These are phyloP conservation scores for Wallacemonas collosoma DNA, from an alignment of 208 protist species.

Conservation along the genomic window DNA sequence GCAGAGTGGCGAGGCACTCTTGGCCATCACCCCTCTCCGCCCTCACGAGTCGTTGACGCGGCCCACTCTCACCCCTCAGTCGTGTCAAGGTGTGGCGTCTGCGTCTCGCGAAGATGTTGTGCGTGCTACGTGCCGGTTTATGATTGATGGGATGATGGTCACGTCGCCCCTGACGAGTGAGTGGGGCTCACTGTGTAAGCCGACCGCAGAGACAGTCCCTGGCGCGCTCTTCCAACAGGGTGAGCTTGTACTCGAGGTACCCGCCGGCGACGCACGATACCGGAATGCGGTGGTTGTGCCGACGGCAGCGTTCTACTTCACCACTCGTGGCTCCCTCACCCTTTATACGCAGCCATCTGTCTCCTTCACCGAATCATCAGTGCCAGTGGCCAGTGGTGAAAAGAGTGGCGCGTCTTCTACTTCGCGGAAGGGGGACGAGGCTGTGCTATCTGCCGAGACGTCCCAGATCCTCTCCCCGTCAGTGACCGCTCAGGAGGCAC, in stretches of 20 bases:
- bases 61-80: neutral
- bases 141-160: slow-evolving; percentile 15
- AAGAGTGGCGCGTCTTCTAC: neutral
- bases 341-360: slow-evolving; percentile 24
- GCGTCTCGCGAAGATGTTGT: neutral
- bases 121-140: slow-evolving; percentile 11
- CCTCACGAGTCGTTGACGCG: neutral
- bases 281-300: slow-evolving; percentile 30
- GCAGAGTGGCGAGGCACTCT: slow-evolving; percentile 41
- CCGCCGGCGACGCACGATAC: slow-evolving; percentile 33
- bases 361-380: neutral
- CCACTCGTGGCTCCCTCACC: slow-evolving; percentile 43
- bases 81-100: neutral
- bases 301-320: slow-evolving; percentile 33
- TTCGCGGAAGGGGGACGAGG: neutral
- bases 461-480: neutral
- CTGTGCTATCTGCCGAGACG: neutral
- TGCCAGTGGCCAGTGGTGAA: neutral
- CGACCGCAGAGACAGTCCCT: neutral
- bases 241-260: slow-evolving; percentile 61
- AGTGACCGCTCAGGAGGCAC: neutral
- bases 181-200: slow-evolving; percentile 21
- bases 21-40: slow-evolving; percentile 35
- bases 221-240: slow-evolving; percentile 50
- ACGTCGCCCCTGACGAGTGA: neutral